Evolutionary conservation across 805 yeast genomes (phyloP).

Genomic region (Priceomyces castillae): DNA sequence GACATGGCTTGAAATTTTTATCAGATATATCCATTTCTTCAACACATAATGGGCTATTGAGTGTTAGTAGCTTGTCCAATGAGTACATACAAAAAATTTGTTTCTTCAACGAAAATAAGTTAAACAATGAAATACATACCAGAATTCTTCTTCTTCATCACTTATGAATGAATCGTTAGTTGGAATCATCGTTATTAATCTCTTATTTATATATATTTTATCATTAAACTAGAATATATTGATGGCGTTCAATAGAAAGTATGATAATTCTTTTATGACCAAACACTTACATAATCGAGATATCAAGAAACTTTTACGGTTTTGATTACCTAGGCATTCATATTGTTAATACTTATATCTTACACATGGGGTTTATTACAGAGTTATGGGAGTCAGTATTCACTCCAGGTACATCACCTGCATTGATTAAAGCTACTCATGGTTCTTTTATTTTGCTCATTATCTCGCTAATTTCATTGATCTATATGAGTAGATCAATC

Average conservation of each 20-base stretch:
- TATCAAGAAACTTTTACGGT: background rate
- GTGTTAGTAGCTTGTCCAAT: slow-evolving; percentile 18
- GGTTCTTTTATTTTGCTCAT: slow-evolving; percentile 68
- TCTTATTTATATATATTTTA: background rate
- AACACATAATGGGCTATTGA: slow-evolving; percentile 80
- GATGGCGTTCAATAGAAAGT: slow-evolving; percentile 1
- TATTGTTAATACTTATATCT: background rate
- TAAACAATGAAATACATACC: slow-evolving; percentile 38
- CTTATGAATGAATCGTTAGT: slow-evolving; percentile 58
- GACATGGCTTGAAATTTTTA: slow-evolving; percentile 97
- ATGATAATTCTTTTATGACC: background rate
- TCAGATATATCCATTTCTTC: slow-evolving; percentile 98
- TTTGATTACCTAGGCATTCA: no score
- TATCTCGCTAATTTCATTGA: slow-evolving; percentile 53
- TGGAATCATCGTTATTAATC: slow-evolving; percentile 22
- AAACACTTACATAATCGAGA: background rate
- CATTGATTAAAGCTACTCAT: slow-evolving; percentile 86
- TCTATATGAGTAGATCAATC: slow-evolving; percentile 58
- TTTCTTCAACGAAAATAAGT: background rate
- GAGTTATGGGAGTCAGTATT: slow-evolving; percentile 90
- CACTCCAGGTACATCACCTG: slow-evolving; percentile 91
- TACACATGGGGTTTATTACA: slow-evolving; percentile 42
- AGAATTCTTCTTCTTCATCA: slow-evolving; percentile 78
- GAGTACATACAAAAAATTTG: background rate
- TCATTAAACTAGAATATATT: background rate